phyloP scores from a whole-genome alignment of 768 basidiomycete genomes.

The Suillus occidentalis region DNA sequence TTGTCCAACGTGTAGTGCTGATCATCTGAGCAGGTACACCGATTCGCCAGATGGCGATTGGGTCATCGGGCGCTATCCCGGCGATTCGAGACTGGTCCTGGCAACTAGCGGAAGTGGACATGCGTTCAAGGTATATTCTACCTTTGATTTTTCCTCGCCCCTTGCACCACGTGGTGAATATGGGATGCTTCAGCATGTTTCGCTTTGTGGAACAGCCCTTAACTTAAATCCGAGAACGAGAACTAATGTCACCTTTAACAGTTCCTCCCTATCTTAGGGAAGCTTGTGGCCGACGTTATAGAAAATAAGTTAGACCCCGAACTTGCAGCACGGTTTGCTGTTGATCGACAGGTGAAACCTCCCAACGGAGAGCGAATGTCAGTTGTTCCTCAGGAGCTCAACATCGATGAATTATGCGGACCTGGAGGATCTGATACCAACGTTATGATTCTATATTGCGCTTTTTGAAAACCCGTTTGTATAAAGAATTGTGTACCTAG shows the following conservation, averaged over 20 bases:
- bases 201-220: background rate
- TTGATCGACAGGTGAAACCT: conserved; percentile 41
- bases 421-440: conserved; percentile 40
- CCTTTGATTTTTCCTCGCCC: background rate
- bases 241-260: conserved; percentile 29
- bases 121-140: conserved; percentile 70
- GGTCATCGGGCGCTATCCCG: conserved; percentile 77
- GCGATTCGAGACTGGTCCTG: conserved; percentile 60
- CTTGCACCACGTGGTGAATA: background rate
- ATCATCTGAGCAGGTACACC: conserved; percentile 64
- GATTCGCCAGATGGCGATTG: conserved; percentile 87
- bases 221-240: background rate
- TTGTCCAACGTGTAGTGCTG: background rate
- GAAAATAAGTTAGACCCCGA: conserved; percentile 58
- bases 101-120: conserved; percentile 91
- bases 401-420: conserved; percentile 49
- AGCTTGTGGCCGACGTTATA: conserved; percentile 71
- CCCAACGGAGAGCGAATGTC: conserved; percentile 21
- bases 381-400: conserved; percentile 37
- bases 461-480: background rate
- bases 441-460: background rate
- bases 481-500: too few relatives aligned
- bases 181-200: background rate
- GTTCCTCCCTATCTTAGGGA: conserved; percentile 87
- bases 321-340: conserved; percentile 60